Base-by-base conservation (phyloP, 345 rosid species). In the Salix arbutifolia region DNA sequence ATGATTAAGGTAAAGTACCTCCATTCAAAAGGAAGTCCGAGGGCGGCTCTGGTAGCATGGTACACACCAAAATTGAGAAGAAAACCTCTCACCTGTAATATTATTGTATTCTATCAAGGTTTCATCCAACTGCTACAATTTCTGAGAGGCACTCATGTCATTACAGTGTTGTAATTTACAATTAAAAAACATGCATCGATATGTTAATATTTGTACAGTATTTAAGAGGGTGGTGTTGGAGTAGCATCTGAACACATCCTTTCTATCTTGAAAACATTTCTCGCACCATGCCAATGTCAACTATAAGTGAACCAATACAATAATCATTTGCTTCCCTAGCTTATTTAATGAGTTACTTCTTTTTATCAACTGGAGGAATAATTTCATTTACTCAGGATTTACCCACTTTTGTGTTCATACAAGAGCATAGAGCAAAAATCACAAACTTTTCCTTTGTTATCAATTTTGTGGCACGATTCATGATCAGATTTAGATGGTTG, bases 31-130 rank as follows among this genome's bases (percentile, higher is more conserved):
- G 94, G 50, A 81, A 93, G 94, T 78, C 97, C 97, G 77, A 95
- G 96, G 53, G 97, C 97, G 82, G 90, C 93, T 87, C 97, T 90
- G 48, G 97, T 95, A 67, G 97, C 97, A 81, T 91, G 87, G 62
- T 95, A 91, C 56, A 95, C 99, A 74, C 97, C 97, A 81, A 93
- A 93, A 81, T 93, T 95, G 73, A 95, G 96, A 88, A 95, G 97
- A 81, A 95, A 93, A 42, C 99, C 99, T 26, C 97, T 85, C 56
- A 95, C 99, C 99, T 93, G 88, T 75, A 85, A 68, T 31, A 69
- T 42, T 31, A 69, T 50, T 68, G 60, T 25, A 25, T 67, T 70
- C 8, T 16, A 65, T 74, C 65, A 79, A 35, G 26, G n/a, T 64
- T 74, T 76, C 50, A 7, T 30, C 70, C 65, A 38, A 62, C 64